phyloP scores from a whole-genome alignment of 306 rosid species.

The Heteromeles arbutifolia region DNA sequence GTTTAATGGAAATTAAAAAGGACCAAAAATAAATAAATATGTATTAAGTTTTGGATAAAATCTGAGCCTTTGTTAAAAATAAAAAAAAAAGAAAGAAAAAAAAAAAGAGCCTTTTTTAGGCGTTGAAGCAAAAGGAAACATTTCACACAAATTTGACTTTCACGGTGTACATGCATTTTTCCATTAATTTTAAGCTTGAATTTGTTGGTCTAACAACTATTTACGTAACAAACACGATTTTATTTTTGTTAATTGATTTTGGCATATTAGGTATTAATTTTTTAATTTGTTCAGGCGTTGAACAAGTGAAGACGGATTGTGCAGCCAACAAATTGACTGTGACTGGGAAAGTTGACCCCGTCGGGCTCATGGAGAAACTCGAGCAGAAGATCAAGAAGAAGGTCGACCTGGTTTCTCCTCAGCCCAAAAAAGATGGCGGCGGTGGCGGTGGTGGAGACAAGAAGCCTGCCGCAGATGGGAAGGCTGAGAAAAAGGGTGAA shows the following conservation, averaged over 20 bases:
- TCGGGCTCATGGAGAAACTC: constrained; percentile 38
- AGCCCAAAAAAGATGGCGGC: constrained; percentile 50
- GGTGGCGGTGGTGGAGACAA: constrained; percentile 24
- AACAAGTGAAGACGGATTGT: constrained; percentile 46
- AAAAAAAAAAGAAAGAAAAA: no score
- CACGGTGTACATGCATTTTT: neutral
- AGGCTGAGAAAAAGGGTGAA: constrained; percentile 42
- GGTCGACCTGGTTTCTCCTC: constrained; percentile 64
- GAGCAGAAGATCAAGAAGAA: constrained; percentile 58
- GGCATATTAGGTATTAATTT: neutral
- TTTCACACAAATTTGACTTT: neutral
- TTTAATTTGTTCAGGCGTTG: constrained; percentile 45
- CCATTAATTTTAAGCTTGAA: neutral
- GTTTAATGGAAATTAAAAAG: neutral
- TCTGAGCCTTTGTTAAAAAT: neutral
- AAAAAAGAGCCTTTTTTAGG: neutral
- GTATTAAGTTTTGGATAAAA: neutral
- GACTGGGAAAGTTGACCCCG: constrained; percentile 53
- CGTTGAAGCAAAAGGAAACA: neutral
- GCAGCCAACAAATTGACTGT: constrained; percentile 56
- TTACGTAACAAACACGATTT: constrained; percentile 1
- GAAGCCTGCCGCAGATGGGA: constrained; percentile 22
- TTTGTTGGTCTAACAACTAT: neutral
- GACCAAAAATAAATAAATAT: neutral
- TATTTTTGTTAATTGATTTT: neutral